Evolutionary conservation across 2,329 filamentous ascomycete genomes (phyloP), one percentile per base, ranked within the genome.

Genomic region (Pseudogymnoascus sp.): DNA sequence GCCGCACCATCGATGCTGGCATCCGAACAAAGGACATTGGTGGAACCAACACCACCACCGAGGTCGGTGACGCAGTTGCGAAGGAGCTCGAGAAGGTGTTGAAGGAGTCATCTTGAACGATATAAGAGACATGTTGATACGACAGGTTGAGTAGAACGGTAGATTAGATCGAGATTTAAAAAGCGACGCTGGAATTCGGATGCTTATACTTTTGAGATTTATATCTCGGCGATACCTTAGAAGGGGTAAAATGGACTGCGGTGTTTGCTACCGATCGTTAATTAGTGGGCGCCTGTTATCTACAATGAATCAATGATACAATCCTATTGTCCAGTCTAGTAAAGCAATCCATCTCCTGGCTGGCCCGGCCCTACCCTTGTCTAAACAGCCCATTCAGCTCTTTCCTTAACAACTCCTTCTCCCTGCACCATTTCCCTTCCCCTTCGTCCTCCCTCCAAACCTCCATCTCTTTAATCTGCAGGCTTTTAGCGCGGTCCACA

Each of bases 1-100:
- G 84, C 72, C 84, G 82, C 61, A 88, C 90, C 60, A 88, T 97
- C 66, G 92, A 97, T 74, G 82, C 79, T 61, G 90, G 90, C 36
- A 76, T 92, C 58, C 81, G 86, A 65, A 97, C 93, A 13, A 87
- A 84, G 73, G 93, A 97, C 73, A 89, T 97, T 68, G 91, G 90
- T 58, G 93, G 94, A 63, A 83, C 76, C 61, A 80, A 86, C 9
- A 84, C 80, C 66, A 97, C 93, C 4, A 79, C 75, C 48, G 85
- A 94, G 71, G 88, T 90, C n/a, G 91, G 92, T 64, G 89, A 97
- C 75, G 90, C 89, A 1, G 81, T 97, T 66, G 86, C 87, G 1
- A 82, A 82, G 58, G 87, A 96, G 79, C 77, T 96, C 63, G 80
- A 83, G 74, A 85, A 84, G 74, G 76, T 92, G 59, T 79, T 94